phyloP scores from a whole-genome alignment of 2,329 filamentous ascomycete genomes.

The Rhynchosporium graminicola region DNA sequence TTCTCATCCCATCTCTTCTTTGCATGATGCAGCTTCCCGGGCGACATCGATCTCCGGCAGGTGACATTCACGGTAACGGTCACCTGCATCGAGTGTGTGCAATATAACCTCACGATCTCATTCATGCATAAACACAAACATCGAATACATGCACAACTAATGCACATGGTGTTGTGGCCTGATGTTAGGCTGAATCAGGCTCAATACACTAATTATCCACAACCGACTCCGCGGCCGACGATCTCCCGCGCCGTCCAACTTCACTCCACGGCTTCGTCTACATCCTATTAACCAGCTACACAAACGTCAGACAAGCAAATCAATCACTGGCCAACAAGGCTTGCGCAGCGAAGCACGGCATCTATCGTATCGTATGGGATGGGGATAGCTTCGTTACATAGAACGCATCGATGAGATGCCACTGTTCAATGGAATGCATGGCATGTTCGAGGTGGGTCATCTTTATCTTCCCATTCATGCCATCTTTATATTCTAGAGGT shows the following conservation, averaged over 20 bases:
- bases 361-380: not conserved
- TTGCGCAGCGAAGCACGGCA: constrained; percentile 2
- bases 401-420: constrained; percentile 4
- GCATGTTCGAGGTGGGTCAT: constrained; percentile 35
- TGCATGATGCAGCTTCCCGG: constrained; percentile 3
- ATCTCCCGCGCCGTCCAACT: not conserved
- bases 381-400: constrained; percentile 3
- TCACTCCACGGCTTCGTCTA: not conserved
- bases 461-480: constrained; percentile 6
- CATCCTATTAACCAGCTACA: not conserved
- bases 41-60: not conserved
- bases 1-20: not conserved
- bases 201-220: no score
- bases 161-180: not conserved
- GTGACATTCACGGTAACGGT: not conserved
- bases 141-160: not conserved
- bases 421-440: constrained; percentile 7
- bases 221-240: no score
- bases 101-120: constrained; percentile 4
- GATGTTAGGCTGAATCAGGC: not conserved
- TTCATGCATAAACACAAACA: constrained; percentile 6
- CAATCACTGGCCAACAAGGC: constrained; percentile 1
- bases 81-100: constrained; percentile 2
- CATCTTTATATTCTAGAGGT: not conserved
- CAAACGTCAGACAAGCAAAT: constrained; percentile 4